Conservation (phyloP, 768 basidiomycete genomes). For the Termitomyces sp. region DNA sequence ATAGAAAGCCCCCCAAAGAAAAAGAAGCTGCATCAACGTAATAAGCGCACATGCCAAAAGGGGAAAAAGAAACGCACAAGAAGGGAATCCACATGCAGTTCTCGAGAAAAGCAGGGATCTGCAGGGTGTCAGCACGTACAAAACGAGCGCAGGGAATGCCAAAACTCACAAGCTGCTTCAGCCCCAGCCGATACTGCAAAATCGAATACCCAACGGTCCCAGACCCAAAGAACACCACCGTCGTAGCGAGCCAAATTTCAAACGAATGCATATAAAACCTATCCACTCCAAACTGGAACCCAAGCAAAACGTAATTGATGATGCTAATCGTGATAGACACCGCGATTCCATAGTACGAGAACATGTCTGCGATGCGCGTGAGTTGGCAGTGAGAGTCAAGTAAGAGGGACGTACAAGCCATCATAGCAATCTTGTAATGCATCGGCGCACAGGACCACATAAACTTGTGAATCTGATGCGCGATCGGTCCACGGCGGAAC, state of each 20-base stretch:
- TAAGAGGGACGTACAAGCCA: constrained; percentile 58
- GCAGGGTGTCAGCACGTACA: constrained; percentile 2
- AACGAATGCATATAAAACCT: constrained; percentile 76
- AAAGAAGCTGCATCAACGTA: constrained; percentile 47
- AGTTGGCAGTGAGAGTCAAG: too few species aligned
- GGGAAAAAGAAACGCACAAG: constrained; percentile 46
- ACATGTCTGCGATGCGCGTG: constrained; percentile 35
- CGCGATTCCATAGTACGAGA: constrained; percentile 63
- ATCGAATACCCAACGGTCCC: constrained; percentile 70
- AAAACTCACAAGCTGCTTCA: constrained; percentile 39
- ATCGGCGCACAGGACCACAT: constrained; percentile 71
- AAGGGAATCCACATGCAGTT: constrained; percentile 69
- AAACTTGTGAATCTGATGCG: constrained; percentile 66
- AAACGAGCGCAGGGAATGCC: too few species aligned
- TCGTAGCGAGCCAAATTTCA: constrained; percentile 76
- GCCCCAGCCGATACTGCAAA: constrained; percentile 67
- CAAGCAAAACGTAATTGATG: constrained; percentile 72
- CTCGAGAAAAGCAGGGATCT: constrained; percentile 46
- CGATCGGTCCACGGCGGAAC: constrained; percentile 76
- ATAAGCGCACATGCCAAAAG: background rate
- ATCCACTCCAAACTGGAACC: constrained; percentile 68
- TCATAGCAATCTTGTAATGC: constrained; percentile 80
- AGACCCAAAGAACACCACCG: constrained; percentile 71
- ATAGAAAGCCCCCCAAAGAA: constrained; percentile 75
- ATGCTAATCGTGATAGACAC: constrained; percentile 60